A percentile compares a stretch with the other conserved stretches of the same genome.
Conservation (phyloP, 177 flowering plant species). For the Vitis hybrid region DNA sequence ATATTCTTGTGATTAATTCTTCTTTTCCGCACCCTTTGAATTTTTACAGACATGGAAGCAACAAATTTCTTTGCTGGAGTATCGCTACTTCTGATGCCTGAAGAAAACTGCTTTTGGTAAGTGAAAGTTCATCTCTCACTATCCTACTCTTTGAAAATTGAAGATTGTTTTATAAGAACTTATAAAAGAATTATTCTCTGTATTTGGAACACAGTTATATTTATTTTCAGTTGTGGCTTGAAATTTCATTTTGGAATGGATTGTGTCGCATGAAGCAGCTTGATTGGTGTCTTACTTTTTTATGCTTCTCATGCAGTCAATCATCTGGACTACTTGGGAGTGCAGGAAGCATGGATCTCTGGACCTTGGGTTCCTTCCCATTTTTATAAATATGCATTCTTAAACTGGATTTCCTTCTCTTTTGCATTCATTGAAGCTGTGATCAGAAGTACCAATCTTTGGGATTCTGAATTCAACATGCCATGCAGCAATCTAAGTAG, state of each 20-base stretch:
- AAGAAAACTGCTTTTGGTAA: conserved; percentile 99
- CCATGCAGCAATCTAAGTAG: too few relatives aligned
- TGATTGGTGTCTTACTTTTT: conserved; percentile 13
- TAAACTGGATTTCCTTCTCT: conserved; percentile 6
- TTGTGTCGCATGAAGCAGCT: background rate
- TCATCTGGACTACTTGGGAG: conserved; percentile 98
- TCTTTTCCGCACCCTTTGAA: too few relatives aligned
- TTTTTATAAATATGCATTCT: conserved; percentile 94
- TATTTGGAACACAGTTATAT: background rate
- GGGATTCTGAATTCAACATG: too few relatives aligned
- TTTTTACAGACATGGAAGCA: conserved; percentile 53
- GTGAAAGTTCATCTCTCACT: conserved; percentile 16
- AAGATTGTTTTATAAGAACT: conserved; percentile 42
- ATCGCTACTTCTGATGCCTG: conserved; percentile 91
- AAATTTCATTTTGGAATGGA: too few relatives aligned
- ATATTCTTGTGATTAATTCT: too few relatives aligned
- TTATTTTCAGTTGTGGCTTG: background rate
- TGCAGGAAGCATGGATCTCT: conserved; percentile 96
- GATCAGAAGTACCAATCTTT: too few relatives aligned
- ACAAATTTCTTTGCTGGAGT: conserved; percentile 99
- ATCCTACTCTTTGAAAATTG: conserved; percentile 29
- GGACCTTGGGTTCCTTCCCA: conserved; percentile 98
- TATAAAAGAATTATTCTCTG: background rate
- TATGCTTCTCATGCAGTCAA: conserved; percentile 67
- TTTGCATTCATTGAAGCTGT: too few relatives aligned